Evolutionary conservation across 768 basidiomycete species (phyloP).

Genomic region (Suillus subalutaceus): DNA sequence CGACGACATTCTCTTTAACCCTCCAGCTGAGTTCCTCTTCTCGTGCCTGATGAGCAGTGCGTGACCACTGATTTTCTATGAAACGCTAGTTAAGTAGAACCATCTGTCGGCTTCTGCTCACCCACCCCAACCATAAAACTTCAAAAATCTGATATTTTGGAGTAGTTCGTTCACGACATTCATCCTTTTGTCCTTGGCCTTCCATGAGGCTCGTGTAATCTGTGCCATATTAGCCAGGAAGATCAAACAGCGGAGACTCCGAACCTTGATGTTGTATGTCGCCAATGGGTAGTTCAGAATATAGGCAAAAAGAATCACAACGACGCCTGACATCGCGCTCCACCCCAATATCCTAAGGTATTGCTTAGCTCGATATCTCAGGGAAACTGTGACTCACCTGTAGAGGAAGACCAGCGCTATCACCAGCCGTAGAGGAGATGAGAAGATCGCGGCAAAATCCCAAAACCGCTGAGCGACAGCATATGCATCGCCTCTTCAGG

Average conservation of each 20-base stretch:
- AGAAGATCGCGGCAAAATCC: slow-evolving; percentile 68
- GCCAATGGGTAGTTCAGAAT: slow-evolving; percentile 69
- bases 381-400: slow-evolving; percentile 46
- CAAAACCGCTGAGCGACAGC: slow-evolving; percentile 73
- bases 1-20: slow-evolving; percentile 62
- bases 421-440: slow-evolving; percentile 61
- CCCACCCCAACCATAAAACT: slow-evolving; percentile 74
- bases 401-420: slow-evolving; percentile 76
- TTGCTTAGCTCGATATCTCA: slow-evolving; percentile 2
- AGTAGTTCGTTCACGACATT: slow-evolving; percentile 74
- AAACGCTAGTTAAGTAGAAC: slow-evolving; percentile 5
- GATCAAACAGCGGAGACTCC: slow-evolving; percentile 23
- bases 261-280: slow-evolving; percentile 63
- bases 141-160: slow-evolving; percentile 72
- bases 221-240: slow-evolving; percentile 25
- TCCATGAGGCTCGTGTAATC: slow-evolving; percentile 61
- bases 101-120: slow-evolving; percentile 28
- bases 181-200: slow-evolving; percentile 70
- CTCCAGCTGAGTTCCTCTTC: slow-evolving; percentile 70
- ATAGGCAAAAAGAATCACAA: slow-evolving; percentile 63
- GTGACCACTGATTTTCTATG: slow-evolving; percentile 63
- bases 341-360: slow-evolving; percentile 68
- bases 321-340: slow-evolving; percentile 74
- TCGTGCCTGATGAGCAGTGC: slow-evolving; percentile 52
- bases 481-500: slow-evolving; percentile 65